A percentile compares a stretch with the other conserved stretches of the same genome.
phyloP scores from a whole-genome alignment of 176 grass and related monocot species.

The Oryza officinalis region DNA sequence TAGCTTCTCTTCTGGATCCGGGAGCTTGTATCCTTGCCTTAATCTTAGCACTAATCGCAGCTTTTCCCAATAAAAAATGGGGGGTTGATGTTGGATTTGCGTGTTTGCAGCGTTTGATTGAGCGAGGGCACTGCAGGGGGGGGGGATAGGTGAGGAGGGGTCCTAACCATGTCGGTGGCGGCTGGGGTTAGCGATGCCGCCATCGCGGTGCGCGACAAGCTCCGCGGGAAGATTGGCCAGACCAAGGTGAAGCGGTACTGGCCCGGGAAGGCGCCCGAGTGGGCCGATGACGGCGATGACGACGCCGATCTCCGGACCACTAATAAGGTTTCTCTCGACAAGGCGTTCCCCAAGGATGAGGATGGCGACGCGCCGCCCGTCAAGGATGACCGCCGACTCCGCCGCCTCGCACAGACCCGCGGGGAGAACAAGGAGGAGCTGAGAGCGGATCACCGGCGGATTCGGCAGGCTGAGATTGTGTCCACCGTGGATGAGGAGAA shows the following conservation, averaged over 20 bases:
- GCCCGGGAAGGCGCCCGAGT: constrained; percentile 76
- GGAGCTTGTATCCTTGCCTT: background rate
- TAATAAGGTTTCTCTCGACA: constrained; percentile 54
- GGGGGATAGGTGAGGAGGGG: background rate
- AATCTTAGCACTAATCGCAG: background rate
- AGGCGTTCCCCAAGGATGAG: constrained; percentile 67
- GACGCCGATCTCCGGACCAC: constrained; percentile 51
- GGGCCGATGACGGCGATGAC: constrained; percentile 56
- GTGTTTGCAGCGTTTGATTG: constrained; percentile 2
- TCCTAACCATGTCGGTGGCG: constrained; percentile 56
- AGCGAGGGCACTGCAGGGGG: background rate
- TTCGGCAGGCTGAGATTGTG: constrained; percentile 85
- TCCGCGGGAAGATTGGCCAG: constrained; percentile 89
- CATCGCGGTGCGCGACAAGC: constrained; percentile 83
- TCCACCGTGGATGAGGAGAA: constrained; percentile 75
- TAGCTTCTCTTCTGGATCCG: background rate
- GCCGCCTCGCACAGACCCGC: constrained; percentile 65
- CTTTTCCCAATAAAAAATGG: background rate
- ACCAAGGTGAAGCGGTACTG: constrained; percentile 97
- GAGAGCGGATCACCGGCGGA: constrained; percentile 76
- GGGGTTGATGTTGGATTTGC: background rate
- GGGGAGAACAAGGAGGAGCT: constrained; percentile 82
- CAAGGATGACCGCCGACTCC: constrained; percentile 75
- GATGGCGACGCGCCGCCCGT: constrained; percentile 32
- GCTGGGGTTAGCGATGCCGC: constrained; percentile 77